Base-by-base conservation (phyloP, 2,329 filamentous ascomycete genomes). In the Calonectria ilicicola region DNA sequence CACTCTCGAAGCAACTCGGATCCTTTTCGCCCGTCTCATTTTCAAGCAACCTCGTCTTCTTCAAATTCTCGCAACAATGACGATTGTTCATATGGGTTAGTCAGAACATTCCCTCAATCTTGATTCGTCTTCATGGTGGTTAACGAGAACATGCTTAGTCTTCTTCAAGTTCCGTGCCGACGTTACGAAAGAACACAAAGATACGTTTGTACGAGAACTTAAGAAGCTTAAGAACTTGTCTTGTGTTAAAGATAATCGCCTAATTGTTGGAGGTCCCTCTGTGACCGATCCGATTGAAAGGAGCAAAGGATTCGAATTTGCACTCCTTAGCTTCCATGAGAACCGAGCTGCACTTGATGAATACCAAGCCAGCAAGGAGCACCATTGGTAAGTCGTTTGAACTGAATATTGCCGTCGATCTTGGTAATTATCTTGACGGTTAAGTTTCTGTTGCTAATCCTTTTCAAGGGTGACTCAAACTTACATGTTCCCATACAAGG, bases 291-390 rank as follows among this genome's bases (percentile, higher is more conserved):
- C 70, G 2, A 72, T 72, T 19, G 70, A 69, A 32, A 53, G 70
- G 35, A 72, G 70, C 60, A 72, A 72, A n/a, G 65, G 70, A 1
- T 72, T 72, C 40, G 70, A 72, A 42, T 72, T 65, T 53, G 70
- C 70, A 19, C 66, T 72, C 15, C 47, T 72, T 17, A 69, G 65
- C n/a, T 72, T 58, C 60, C 70, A 72, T 29, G 60, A 72, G 49
- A 69, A 72, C 60, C 58, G 60, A 10, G 66, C 70, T 19, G 65
- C 66, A 14, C 66, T 72, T 17, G 60, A 69, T 40, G 58, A 72
- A 32, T 72, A 72, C 23, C 70, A 72, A 35, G 70, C 70, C 2
- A 60, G 47, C 32, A 72, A 72, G 17, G 70, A 72, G n/a, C 70
- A 72, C 19, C 35, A 53, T 15, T 65, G 65, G 70, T 66, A 65